Conservation (phyloP, 2,329 filamentous ascomycete species). For the Fusarium sp. region DNA sequence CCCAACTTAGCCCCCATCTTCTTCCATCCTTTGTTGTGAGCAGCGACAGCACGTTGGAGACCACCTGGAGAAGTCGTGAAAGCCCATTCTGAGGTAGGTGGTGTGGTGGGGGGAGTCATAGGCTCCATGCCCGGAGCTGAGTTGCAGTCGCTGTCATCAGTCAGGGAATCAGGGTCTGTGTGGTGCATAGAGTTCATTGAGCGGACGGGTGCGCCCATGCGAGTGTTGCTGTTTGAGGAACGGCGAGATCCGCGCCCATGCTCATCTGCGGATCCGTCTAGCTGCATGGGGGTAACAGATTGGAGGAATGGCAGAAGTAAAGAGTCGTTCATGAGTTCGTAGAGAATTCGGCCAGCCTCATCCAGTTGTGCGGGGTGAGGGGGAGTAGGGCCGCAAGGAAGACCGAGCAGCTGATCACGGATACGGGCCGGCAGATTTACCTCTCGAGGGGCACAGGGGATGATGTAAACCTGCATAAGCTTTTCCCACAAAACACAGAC, state of each 20-base stretch:
- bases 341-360: constrained; percentile 86
- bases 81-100: constrained; percentile 71
- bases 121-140: constrained; percentile 70
- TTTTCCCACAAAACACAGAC: constrained; percentile 88
- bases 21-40: constrained; percentile 72
- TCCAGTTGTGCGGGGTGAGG: constrained; percentile 82
- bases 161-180: constrained; percentile 65
- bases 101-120: constrained; percentile 81
- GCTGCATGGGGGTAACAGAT: constrained; percentile 60
- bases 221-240: constrained; percentile 50
- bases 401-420: constrained; percentile 80
- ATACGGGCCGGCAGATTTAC: constrained; percentile 91
- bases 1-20: constrained; percentile 73
- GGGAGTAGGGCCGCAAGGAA: constrained; percentile 69
- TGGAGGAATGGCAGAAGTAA: constrained; percentile 94
- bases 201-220: constrained; percentile 53
- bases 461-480: constrained; percentile 89
- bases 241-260: constrained; percentile 60
- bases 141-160: constrained; percentile 75
- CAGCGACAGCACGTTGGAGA: constrained; percentile 67
- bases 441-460: constrained; percentile 85
- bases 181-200: constrained; percentile 61
- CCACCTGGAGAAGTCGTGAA: constrained; percentile 66
- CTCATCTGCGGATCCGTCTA: constrained; percentile 55
- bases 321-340: constrained; percentile 97